Percentiles rank a stretch among this genome's conserved stretches.
Evolutionary conservation across 805 yeast species (phyloP).

Genomic region (Candida oleophila): DNA sequence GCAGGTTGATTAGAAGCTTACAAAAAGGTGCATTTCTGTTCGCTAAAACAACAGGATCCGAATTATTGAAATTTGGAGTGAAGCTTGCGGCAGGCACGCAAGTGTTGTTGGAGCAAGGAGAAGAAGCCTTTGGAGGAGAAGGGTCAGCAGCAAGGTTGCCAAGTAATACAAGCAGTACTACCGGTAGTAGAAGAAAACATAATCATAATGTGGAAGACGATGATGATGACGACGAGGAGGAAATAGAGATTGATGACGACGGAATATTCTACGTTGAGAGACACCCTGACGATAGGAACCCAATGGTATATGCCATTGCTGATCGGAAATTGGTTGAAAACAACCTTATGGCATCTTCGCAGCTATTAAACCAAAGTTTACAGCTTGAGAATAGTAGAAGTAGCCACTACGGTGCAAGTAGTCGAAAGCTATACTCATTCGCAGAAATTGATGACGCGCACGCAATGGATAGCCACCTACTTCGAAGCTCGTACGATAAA

Average conservation of each 20-base stretch:
- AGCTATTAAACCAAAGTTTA: conserved; percentile 20
- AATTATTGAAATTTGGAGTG: conserved; percentile 77
- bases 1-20: conserved; percentile 63
- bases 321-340: conserved; percentile 7
- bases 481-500: conserved; percentile 11
- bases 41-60: conserved; percentile 76
- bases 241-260: conserved; percentile 5
- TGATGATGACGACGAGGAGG: conserved; percentile 9
- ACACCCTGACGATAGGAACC: conserved; percentile 5
- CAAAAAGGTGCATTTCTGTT: conserved; percentile 75
- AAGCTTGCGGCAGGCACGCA: conserved; percentile 89
- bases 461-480: conserved; percentile 14
- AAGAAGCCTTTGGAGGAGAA: conserved; percentile 72
- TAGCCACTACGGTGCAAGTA: conserved; percentile 15
- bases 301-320: conserved; percentile 2
- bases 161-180: conserved; percentile 7
- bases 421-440: conserved; percentile 26
- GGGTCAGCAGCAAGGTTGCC: conserved; percentile 52
- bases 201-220: conserved; percentile 1
- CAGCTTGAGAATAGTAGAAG: conserved; percentile 10
- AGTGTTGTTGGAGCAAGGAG: conserved; percentile 73
- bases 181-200: not conserved
- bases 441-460: conserved; percentile 28
- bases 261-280: conserved; percentile 5
- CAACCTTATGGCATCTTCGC: conserved; percentile 25